A percentile compares a stretch with the other conserved stretches of the same genome.
These are phyloP conservation scores for Chamaecrista fasciculata DNA, from an alignment of 306 rosid species.

Conservation along the genomic window DNA sequence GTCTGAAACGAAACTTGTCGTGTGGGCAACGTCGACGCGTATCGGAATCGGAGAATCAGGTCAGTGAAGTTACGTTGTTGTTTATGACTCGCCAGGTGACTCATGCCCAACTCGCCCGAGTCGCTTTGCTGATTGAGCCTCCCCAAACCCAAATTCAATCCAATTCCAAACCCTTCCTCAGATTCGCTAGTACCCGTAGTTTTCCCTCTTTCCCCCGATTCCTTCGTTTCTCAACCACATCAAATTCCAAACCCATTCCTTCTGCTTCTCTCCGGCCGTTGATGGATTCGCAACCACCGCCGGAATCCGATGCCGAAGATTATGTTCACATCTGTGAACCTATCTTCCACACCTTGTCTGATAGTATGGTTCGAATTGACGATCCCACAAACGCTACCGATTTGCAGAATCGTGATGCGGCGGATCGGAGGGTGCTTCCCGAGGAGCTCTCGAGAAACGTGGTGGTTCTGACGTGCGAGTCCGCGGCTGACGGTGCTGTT, in stretches of 20 bases:
- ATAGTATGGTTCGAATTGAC: constrained; percentile 73
- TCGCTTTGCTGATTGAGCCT: constrained; percentile 22
- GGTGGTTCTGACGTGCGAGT: constrained; percentile 66
- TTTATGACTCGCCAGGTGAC: constrained; percentile 47
- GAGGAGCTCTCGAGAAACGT: constrained; percentile 74
- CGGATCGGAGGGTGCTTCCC: constrained; percentile 47
- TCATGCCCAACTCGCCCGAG: constrained; percentile 47
- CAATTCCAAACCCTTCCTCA: background rate
- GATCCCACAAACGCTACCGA: constrained; percentile 35
- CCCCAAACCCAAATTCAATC: constrained; percentile 13
- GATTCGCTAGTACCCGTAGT: constrained; percentile 4
- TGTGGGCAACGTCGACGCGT: no score
- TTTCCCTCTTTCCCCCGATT: background rate
- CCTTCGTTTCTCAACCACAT: constrained; percentile 33
- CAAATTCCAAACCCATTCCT: background rate
- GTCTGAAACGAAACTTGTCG: no score
- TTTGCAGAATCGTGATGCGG: constrained; percentile 22
- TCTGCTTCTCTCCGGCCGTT: constrained; percentile 11
- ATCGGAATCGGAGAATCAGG: no score
- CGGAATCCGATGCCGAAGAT: constrained; percentile 53
- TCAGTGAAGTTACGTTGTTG: no score
- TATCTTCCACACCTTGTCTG: constrained; percentile 50
- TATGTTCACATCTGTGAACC: constrained; percentile 76
- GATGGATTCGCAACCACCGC: constrained; percentile 58
- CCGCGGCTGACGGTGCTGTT: constrained; percentile 57